Percentiles rank a stretch among this genome's conserved stretches.
Conservation (phyloP, 495 filamentous ascomycete genomes). For the Xylaria flabelliformis region DNA sequence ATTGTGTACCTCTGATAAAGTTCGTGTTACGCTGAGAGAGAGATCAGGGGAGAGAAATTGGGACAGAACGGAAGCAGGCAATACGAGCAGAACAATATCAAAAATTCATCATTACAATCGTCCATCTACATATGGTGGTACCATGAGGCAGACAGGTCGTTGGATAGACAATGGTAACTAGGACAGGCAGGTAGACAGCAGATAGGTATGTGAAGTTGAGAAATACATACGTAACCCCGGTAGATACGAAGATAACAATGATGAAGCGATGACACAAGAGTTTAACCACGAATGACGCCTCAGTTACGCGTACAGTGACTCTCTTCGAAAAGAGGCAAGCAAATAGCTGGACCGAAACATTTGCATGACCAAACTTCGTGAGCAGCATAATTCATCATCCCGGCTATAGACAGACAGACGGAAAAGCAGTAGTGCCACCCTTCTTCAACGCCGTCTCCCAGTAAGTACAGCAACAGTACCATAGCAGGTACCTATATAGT, state of each 20-base stretch:
- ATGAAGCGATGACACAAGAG: not conserved
- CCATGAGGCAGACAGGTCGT: not conserved
- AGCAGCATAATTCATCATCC: constrained; percentile 17
- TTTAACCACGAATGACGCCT: not conserved
- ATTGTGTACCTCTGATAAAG: not conserved
- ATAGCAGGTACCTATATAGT: not conserved
- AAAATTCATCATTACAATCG: not conserved
- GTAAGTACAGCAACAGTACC: not conserved
- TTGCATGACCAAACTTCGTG: not conserved
- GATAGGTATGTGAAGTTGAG: not conserved
- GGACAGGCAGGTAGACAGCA: not conserved
- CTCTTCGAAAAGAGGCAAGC: not conserved
- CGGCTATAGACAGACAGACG: not conserved
- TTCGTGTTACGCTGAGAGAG: not conserved
- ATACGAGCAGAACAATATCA: not conserved
- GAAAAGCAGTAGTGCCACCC: not conserved
- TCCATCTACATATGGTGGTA: not conserved
- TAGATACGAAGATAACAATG: not conserved
- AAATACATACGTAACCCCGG: not conserved
- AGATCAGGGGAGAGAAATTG: not conserved
- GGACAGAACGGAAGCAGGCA: not conserved
- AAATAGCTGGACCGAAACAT: not conserved
- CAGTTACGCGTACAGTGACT: not conserved
- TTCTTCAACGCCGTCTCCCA: not conserved
- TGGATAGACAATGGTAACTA: not conserved